phyloP scores from a whole-genome alignment of 441 rosid species.

The Adansonia rubrostipa region DNA sequence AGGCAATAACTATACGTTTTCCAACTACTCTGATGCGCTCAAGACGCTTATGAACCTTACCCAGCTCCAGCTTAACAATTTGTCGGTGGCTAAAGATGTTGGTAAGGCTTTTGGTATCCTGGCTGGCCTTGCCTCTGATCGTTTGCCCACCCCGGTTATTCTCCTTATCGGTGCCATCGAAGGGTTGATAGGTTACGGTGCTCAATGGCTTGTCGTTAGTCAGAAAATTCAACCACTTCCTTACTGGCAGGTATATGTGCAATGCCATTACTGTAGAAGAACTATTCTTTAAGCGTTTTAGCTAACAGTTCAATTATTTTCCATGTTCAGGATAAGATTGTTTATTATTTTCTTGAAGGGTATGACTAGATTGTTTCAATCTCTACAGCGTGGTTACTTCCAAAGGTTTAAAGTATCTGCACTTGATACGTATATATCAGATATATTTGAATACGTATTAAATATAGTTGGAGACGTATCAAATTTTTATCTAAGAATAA shows the following conservation, averaged over 20 bases:
- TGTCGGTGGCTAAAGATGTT: slow-evolving; percentile 79
- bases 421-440: too few species aligned
- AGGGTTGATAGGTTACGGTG: slow-evolving; percentile 78
- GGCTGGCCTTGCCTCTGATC: slow-evolving; percentile 86
- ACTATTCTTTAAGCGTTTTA: neutral
- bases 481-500: too few species aligned
- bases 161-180: slow-evolving; percentile 75
- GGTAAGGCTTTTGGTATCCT: slow-evolving; percentile 91
- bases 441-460: too few species aligned
- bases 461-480: too few species aligned
- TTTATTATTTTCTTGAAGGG: too few species aligned
- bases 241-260: slow-evolving; percentile 77
- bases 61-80: slow-evolving; percentile 70
- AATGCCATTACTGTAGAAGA: neutral
- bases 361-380: too few species aligned
- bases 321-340: neutral
- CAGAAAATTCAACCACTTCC: slow-evolving; percentile 56
- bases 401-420: too few species aligned
- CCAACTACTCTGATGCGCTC: slow-evolving; percentile 74
- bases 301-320: too few species aligned
- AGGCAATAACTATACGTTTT: slow-evolving; percentile 85
- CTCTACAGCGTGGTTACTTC: too few species aligned
- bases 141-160: slow-evolving; percentile 56
- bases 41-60: slow-evolving; percentile 79
- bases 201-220: slow-evolving; percentile 85